Evolutionary conservation across 176 grass and related monocot genomes (phyloP), one percentile per base, ranked within the genome.

Genomic region (Pharus latifolius): DNA sequence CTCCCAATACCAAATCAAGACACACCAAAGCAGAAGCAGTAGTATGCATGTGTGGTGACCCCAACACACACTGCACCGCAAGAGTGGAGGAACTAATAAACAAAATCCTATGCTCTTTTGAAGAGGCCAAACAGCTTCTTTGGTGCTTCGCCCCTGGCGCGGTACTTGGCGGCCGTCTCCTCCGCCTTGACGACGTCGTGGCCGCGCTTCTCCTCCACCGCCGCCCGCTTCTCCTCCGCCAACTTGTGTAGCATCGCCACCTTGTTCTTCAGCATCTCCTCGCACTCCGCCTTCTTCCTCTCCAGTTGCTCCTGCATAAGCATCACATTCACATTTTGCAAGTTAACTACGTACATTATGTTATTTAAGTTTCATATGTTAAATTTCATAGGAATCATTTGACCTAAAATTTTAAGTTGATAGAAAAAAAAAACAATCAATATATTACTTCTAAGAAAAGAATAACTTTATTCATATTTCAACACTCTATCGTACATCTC

Each of bases 251-350:
- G 26, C 51, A 12, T 3, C 11, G 83, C 91, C 54, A 74, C 51
- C 44, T 60, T 70, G 32, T 87, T 96, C 76, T 63, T 96, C 45
- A 90, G 58, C 57, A 84, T 87, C 74, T 90, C 87, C 19, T 53
- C 80, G 18, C 27, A 33, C 48, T 61, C 87, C 11, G 80, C 80
- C 65, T 87, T 95, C 80, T 79, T 84, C 73, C 55, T 69, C 79
- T 84, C 87, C 68, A 96, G 62, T 16, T 82, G 72, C 60, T 90
- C 87, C 91, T 96, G 76, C 61, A n/a, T n/a, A n/a, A n/a, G n/a
- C n/a, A n/a, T 40, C 33, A 18, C 31, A 65, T 49, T 49, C n/a
- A n/a, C n/a, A n/a, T n/a, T n/a, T n/a, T n/a, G n/a, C n/a, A n/a
- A n/a, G n/a, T n/a, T n/a, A n/a, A n/a, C n/a, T n/a, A n/a, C n/a